A percentile compares a stretch with the other conserved stretches of the same genome.
Conservation (phyloP, 257 asterid species). For the Gynochthodes officinalis region DNA sequence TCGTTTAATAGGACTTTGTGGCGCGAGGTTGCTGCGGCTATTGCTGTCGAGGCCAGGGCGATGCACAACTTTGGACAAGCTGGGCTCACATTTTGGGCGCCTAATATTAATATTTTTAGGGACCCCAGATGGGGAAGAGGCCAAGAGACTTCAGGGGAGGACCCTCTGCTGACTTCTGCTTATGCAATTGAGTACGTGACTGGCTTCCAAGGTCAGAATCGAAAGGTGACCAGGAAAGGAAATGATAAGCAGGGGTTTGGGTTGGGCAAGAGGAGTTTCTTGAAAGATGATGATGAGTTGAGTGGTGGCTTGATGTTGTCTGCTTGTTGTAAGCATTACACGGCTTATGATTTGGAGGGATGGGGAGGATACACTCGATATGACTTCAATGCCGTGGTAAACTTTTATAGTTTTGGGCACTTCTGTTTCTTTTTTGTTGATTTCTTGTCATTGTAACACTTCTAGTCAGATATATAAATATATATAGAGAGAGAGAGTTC, state of each 20-base stretch:
- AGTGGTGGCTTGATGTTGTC: constrained; percentile 57
- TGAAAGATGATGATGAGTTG: constrained; percentile 25
- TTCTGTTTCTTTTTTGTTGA: background rate
- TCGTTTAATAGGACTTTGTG: constrained; percentile 71
- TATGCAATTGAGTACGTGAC: constrained; percentile 66
- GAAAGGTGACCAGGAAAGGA: background rate
- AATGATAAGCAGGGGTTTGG: constrained; percentile 1
- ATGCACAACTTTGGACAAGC: constrained; percentile 76
- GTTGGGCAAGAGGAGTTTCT: constrained; percentile 33
- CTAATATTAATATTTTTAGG: constrained; percentile 77
- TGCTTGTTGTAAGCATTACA: constrained; percentile 94
- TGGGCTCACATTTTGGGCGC: constrained; percentile 93
- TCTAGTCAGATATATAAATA: background rate
- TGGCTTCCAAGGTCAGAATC: constrained; percentile 53
- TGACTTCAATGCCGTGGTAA: constrained; percentile 81
- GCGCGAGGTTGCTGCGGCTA: constrained; percentile 53
- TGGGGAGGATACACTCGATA: constrained; percentile 71
- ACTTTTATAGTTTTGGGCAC: constrained; percentile 4
- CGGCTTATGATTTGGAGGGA: constrained; percentile 90
- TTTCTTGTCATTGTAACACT: background rate
- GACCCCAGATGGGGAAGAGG: constrained; percentile 99
- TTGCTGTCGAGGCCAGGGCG: constrained; percentile 78
- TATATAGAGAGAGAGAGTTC: too few relatives aligned
- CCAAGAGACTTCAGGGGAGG: constrained; percentile 98
- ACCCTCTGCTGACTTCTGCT: constrained; percentile 68